phyloP scores from a whole-genome alignment of 768 basidiomycete genomes.

The Nidularia pulvinata region DNA sequence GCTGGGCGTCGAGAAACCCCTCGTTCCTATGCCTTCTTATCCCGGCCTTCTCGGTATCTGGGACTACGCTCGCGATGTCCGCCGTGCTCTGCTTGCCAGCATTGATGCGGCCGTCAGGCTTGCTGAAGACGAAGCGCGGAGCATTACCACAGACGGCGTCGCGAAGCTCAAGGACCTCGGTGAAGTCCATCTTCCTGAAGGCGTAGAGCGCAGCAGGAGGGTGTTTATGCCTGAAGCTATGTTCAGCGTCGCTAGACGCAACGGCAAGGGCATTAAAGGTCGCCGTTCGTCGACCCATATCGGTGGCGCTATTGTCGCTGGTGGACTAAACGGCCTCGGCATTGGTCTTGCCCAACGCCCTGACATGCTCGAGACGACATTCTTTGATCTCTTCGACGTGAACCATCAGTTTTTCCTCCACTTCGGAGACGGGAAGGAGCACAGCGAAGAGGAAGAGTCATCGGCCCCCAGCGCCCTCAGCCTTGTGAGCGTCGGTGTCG shows the following conservation, averaged over 20 bases:
- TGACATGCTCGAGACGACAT: conserved; percentile 77
- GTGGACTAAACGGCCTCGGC: conserved; percentile 79
- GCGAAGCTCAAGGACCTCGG: conserved; percentile 66
- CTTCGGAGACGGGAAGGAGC: conserved; percentile 51
- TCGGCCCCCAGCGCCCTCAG: conserved; percentile 64
- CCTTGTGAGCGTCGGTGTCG: conserved; percentile 74
- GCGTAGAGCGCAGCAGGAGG: conserved; percentile 77
- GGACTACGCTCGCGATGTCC: conserved; percentile 86
- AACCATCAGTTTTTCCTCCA: conserved; percentile 76
- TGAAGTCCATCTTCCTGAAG: conserved; percentile 75
- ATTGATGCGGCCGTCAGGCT: conserved; percentile 78
- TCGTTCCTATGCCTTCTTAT: conserved; percentile 69
- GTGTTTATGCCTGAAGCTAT: conserved; percentile 98
- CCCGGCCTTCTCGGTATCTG: conserved; percentile 82
- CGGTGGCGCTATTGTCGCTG: conserved; percentile 64
- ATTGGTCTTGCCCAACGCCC: conserved; percentile 77
- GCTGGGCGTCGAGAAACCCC: conserved; percentile 50
- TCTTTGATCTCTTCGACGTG: conserved; percentile 86
- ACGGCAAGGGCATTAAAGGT: conserved; percentile 35
- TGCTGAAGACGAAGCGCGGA: conserved; percentile 84
- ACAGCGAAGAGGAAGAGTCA: conserved; percentile 28
- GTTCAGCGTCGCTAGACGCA: conserved; percentile 67
- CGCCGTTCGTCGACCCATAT: conserved; percentile 30
- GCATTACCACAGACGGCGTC: conserved; percentile 65
- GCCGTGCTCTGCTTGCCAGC: conserved; percentile 72